Conservation (phyloP, 2,329 filamentous ascomycete species). For the Paracoccidioides lutzii region DNA sequence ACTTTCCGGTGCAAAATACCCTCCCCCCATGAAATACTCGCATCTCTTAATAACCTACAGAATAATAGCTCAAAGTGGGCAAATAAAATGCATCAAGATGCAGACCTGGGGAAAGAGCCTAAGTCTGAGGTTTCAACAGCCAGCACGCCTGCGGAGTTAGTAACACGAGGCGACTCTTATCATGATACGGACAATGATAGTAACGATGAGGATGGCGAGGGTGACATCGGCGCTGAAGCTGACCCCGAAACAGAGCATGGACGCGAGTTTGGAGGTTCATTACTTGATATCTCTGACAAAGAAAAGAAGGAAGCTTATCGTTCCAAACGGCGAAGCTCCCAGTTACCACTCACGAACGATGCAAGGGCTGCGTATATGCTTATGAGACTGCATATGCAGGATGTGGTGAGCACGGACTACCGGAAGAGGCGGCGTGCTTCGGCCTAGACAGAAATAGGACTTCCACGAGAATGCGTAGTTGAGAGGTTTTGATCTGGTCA, state of each 20-base stretch:
- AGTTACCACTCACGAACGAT: conserved; percentile 15
- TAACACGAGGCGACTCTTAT: conserved; percentile 3
- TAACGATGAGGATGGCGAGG: conserved; percentile 7
- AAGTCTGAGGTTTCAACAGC: conserved; percentile 1
- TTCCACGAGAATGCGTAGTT: too few relatives aligned
- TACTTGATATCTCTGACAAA: neutral
- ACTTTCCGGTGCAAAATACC: conserved; percentile 7
- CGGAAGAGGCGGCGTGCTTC: conserved; percentile 12
- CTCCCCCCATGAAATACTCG: conserved; percentile 17
- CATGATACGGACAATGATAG: conserved; percentile 3
- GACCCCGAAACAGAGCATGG: neutral
- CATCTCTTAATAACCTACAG: conserved; percentile 11
- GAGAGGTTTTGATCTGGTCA: too few relatives aligned
- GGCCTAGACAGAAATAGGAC: conserved; percentile 1
- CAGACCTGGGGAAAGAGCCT: neutral
- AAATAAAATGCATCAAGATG: conserved; percentile 3
- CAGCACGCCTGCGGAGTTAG: conserved; percentile 5
- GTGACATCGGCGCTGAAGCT: conserved; percentile 8
- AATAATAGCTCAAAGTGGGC: conserved; percentile 3
- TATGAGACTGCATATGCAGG: conserved; percentile 23
- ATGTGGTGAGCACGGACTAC: conserved; percentile 15
- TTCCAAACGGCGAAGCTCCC: conserved; percentile 14
- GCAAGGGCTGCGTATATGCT: conserved; percentile 28
- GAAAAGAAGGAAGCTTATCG: conserved; percentile 6
- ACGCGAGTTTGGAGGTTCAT: neutral